These are phyloP conservation scores for Chaetothyriales sp. DNA, from an alignment of 2,329 filamentous ascomycete genomes.

Conservation along the genomic window DNA sequence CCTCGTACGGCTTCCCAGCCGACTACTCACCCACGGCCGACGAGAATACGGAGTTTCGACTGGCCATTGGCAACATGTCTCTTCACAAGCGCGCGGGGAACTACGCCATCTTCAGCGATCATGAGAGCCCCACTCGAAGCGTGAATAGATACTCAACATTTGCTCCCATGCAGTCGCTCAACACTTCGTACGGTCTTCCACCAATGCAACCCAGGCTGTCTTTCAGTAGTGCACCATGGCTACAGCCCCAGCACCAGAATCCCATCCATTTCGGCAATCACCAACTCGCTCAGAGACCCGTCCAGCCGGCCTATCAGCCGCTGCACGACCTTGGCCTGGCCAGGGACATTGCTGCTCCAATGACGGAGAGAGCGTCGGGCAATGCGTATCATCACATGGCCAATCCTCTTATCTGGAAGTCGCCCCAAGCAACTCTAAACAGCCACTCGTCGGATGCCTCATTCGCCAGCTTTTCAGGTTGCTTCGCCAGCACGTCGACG, in stretches of 20 bases:
- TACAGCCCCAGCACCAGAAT: conserved; percentile 13
- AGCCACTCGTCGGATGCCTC: conserved; percentile 6
- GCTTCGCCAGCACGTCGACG: conserved; percentile 5
- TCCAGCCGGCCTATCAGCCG: conserved; percentile 4
- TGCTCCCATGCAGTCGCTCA: conserved; percentile 6
- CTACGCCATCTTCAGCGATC: conserved; percentile 28
- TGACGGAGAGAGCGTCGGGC: conserved; percentile 1
- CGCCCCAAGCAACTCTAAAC: neutral
- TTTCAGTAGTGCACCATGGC: conserved; percentile 7
- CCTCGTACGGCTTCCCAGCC: conserved; percentile 12
- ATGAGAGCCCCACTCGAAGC: conserved; percentile 6
- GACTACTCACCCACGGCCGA: conserved; percentile 16
- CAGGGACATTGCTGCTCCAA: conserved; percentile 11
- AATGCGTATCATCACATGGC: neutral
- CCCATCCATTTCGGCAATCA: conserved; percentile 7
- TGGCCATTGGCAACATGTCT: conserved; percentile 21
- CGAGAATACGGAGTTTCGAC: conserved; percentile 24
- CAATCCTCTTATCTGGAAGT: neutral
- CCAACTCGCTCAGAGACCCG: conserved; percentile 6
- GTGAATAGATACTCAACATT: conserved; percentile 1
- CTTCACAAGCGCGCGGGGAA: conserved; percentile 20
- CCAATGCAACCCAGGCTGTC: conserved; percentile 2
- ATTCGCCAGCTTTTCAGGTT: conserved; percentile 9
- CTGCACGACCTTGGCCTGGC: conserved; percentile 6
- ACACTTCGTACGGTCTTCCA: conserved; percentile 1